Evolutionary conservation across 2,329 filamentous ascomycete genomes (phyloP), one percentile per base, ranked within the genome.

Genomic region (Xylariaceae sp.): DNA sequence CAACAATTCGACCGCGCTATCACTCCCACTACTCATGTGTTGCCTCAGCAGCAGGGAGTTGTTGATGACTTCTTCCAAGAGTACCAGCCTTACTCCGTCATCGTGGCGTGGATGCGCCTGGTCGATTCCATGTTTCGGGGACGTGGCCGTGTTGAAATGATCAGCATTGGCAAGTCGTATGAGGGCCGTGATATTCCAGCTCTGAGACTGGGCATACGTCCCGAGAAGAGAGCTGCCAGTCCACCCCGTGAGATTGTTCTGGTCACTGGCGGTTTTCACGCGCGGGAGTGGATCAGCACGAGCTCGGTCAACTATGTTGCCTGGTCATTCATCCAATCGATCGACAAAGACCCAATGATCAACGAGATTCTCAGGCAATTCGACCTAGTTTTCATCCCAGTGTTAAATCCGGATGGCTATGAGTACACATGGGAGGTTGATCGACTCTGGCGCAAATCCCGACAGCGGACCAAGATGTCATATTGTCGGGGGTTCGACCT

Each of bases 201-300:
- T 1, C 78, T 99, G 18, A 86, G 88, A 61, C 81, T 97, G 3
- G 90, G 92, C 15, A 81, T 82, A 57, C 62, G 58, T 34, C 39
- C 63, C 13, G 58, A 59, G 37, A 52, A 57, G 34, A 63, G 55
- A 6, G 50, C 1, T 77, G 80, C 1, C 77, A 80, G 58, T 76
- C 41, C 15, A 10, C 80, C 78, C 4, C 84, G 89, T 53, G 90
- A 90, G 72, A 93, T 90, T 0, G 85, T 96, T 58, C 78, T 96
- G 54, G 79, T 99, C 17, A 87, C 87, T 3, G 94, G 91, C 56
- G 93, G 93, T 53, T 81, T 89, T n/a, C 94, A 97, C 73, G 93
- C 92, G 2, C 85, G 94, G 44, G 94, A 99, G 78, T 99, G 94
- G 94, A 96, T 99, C 65, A 90, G 91, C 51, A 92, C 88, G 0